A percentile compares a stretch with the other conserved stretches of the same genome.
Evolutionary conservation across 2,329 filamentous ascomycete genomes (phyloP).

Genomic region (Cordyceps javanica): DNA sequence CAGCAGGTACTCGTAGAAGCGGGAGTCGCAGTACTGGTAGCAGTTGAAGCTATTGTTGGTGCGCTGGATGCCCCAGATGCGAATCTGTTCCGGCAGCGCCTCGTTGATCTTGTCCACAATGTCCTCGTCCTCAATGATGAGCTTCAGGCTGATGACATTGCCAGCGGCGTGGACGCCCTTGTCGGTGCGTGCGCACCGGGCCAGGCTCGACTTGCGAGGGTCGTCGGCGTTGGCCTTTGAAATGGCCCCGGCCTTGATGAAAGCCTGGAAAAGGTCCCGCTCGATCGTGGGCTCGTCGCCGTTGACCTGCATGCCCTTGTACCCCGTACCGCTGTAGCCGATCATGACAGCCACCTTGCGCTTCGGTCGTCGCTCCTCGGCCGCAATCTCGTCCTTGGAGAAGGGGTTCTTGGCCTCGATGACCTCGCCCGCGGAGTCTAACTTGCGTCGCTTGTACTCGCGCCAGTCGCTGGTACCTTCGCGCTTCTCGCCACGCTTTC

Average conservation of each 20-base stretch:
- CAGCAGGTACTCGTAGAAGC: slow-evolving; percentile 96
- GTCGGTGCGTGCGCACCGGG: slow-evolving; percentile 91
- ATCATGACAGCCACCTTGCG: slow-evolving; percentile 94
- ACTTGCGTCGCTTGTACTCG: slow-evolving; percentile 37
- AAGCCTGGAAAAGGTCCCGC: slow-evolving; percentile 86
- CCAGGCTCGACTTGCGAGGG: slow-evolving; percentile 90
- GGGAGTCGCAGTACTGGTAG: slow-evolving; percentile 89
- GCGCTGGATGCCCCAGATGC: slow-evolving; percentile 87
- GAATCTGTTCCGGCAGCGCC: slow-evolving; percentile 77
- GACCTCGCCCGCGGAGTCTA: slow-evolving; percentile 30
- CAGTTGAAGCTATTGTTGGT: slow-evolving; percentile 90
- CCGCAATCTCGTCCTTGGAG: slow-evolving; percentile 74
- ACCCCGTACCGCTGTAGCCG: slow-evolving; percentile 92
- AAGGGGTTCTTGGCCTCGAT: slow-evolving; percentile 38
- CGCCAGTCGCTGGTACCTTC: slow-evolving; percentile 34
- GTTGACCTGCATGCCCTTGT: slow-evolving; percentile 94
- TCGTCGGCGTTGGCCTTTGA: slow-evolving; percentile 96
- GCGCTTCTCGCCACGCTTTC: slow-evolving; percentile 27
- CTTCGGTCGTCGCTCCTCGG: slow-evolving; percentile 83
- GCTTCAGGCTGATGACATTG: slow-evolving; percentile 89
- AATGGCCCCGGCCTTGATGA: slow-evolving; percentile 85
- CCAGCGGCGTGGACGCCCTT: slow-evolving; percentile 96
- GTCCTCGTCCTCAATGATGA: slow-evolving; percentile 88
- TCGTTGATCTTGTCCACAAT: slow-evolving; percentile 89
- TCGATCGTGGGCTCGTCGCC: slow-evolving; percentile 85